Percentiles rank a stretch among this genome's conserved stretches.
Conservation (phyloP, 2,329 filamentous ascomycete species). For the Paracoccidioides lutzii region DNA sequence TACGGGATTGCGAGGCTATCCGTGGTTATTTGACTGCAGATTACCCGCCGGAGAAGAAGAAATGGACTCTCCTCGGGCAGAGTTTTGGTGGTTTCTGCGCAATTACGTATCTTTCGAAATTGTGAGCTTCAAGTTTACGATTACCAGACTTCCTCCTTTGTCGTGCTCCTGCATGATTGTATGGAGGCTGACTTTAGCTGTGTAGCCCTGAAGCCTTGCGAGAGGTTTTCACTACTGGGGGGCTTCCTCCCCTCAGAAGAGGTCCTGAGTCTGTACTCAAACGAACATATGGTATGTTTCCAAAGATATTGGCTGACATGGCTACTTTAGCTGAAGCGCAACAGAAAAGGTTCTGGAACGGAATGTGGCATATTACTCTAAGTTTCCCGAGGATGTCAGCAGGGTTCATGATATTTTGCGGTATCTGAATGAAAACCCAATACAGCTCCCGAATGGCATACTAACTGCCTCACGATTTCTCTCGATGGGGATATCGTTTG, state of each 20-base stretch:
- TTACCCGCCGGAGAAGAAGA: conserved; percentile 55
- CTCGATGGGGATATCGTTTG: conserved; percentile 65
- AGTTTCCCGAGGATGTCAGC: conserved; percentile 68
- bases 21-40: conserved; percentile 59
- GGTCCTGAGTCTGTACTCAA: conserved; percentile 63
- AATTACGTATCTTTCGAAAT: conserved; percentile 71
- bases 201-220: conserved; percentile 56
- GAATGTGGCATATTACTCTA: conserved; percentile 68
- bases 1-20: conserved; percentile 78
- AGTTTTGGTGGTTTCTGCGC: conserved; percentile 84
- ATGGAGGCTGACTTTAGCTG: background rate
- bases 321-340: background rate
- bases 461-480: conserved; percentile 64
- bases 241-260: conserved; percentile 63
- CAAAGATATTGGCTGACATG: conserved; percentile 1
- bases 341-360: conserved; percentile 51
- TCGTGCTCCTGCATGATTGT: background rate
- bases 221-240: conserved; percentile 76
- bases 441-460: conserved; percentile 58
- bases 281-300: conserved; percentile 45
- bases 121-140: conserved; percentile 27
- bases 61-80: conserved; percentile 81
- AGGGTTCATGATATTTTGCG: conserved; percentile 53
- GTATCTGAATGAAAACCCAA: conserved; percentile 49
- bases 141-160: background rate